Conservation (phyloP, 495 filamentous ascomycete species). For the Aspergillus ostianus region DNA sequence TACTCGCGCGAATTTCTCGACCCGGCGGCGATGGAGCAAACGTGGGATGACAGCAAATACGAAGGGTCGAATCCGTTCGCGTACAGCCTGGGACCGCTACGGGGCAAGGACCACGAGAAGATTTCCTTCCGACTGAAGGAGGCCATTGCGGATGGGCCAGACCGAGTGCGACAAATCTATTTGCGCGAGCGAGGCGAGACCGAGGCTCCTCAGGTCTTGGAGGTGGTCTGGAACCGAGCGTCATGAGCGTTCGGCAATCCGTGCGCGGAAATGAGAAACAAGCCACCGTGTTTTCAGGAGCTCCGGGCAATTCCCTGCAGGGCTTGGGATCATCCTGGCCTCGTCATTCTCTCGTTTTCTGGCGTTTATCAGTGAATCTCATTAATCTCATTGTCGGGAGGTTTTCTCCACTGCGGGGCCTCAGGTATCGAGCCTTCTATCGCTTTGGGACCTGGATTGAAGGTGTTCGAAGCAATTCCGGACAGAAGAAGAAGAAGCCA, state of each 20-base stretch:
- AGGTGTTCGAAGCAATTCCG: too few species aligned
- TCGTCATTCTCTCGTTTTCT: too few species aligned
- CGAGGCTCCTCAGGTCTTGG: constrained; percentile 18
- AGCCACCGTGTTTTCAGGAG: background rate
- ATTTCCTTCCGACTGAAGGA: constrained; percentile 19
- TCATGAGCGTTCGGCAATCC: constrained; percentile 1
- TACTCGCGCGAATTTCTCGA: constrained; percentile 16
- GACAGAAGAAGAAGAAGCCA: too few species aligned
- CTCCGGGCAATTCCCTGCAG: too few species aligned
- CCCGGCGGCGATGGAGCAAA: constrained; percentile 26
- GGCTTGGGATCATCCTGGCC: too few species aligned
- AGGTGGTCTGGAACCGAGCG: constrained; percentile 21
- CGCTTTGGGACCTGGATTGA: too few species aligned
- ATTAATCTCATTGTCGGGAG: too few species aligned
- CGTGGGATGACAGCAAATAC: constrained; percentile 24
- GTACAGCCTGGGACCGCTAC: constrained; percentile 24
- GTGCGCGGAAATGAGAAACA: background rate
- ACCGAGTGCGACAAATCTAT: constrained; percentile 21
- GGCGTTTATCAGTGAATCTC: too few species aligned
- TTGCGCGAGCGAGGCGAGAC: constrained; percentile 13
- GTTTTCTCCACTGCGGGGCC: too few species aligned
- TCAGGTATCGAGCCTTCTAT: too few species aligned
- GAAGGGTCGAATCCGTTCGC: constrained; percentile 16
- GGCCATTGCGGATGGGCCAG: constrained; percentile 8
- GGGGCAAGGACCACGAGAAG: constrained; percentile 19